These are phyloP conservation scores for Leucosporidium scottii DNA, from an alignment of 768 basidiomycete genomes.

Conservation along the genomic window DNA sequence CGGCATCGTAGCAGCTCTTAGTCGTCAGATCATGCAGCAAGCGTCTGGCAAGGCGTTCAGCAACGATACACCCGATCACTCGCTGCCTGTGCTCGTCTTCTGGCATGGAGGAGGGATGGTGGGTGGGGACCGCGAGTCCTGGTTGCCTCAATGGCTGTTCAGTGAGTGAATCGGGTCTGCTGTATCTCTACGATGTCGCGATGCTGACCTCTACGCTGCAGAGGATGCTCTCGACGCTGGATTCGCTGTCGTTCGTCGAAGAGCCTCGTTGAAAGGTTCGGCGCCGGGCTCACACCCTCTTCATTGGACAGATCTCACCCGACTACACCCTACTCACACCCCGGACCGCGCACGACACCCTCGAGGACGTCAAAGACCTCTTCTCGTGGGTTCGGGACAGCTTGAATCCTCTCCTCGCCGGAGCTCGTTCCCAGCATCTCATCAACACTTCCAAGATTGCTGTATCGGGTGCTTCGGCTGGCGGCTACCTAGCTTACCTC, in stretches of 20 bases:
- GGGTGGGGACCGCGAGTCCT: not conserved
- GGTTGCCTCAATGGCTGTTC: not conserved
- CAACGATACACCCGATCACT: not conserved
- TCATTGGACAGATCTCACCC: conserved; percentile 46
- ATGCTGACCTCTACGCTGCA: not conserved
- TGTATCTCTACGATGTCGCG: too few species aligned
- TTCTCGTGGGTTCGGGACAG: conserved; percentile 48
- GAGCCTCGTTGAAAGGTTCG: too few species aligned
- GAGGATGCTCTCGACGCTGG: not conserved
- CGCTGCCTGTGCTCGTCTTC: not conserved
- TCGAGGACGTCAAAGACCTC: conserved; percentile 55
- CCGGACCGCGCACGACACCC: conserved; percentile 54
- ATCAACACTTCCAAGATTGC: conserved; percentile 50
- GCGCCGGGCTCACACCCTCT: too few species aligned
- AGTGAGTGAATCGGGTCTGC: not conserved
- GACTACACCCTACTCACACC: conserved; percentile 57
- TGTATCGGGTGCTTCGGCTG: conserved; percentile 56
- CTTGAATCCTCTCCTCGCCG: conserved; percentile 37
- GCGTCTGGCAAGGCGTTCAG: not conserved
- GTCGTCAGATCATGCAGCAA: not conserved
- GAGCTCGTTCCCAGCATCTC: not conserved
- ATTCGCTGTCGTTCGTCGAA: conserved; percentile 35
- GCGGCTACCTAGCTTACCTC: conserved; percentile 50
- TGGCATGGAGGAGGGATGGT: not conserved
- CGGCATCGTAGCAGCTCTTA: not conserved